A percentile compares a stretch with the other conserved stretches of the same genome.
Conservation (phyloP, 1,139 yeast genomes). For the Pichia sp. region DNA sequence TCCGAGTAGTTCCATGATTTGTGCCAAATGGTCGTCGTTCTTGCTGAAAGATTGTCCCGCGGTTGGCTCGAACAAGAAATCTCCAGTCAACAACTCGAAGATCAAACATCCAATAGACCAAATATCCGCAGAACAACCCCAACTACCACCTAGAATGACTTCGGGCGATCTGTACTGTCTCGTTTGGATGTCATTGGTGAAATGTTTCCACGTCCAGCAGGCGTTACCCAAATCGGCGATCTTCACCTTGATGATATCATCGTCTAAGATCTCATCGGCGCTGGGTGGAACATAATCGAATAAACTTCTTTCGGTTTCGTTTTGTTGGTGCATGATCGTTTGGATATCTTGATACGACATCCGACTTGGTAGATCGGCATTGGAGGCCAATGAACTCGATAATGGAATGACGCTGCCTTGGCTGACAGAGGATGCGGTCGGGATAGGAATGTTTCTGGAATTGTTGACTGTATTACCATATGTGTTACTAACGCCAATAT, state of each 20-base stretch:
- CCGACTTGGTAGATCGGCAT: constrained; percentile 15
- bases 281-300: constrained; percentile 32
- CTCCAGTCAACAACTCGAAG: constrained; percentile 82
- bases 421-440: constrained; percentile 15
- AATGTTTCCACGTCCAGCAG: constrained; percentile 69
- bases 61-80: constrained; percentile 80
- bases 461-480: neutral
- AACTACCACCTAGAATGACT: constrained; percentile 60
- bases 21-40: constrained; percentile 88
- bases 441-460: constrained; percentile 5
- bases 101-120: constrained; percentile 85
- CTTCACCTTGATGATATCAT: constrained; percentile 51
- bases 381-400: constrained; percentile 17
- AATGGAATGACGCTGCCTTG: constrained; percentile 2
- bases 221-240: constrained; percentile 89
- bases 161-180: constrained; percentile 87
- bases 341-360: constrained; percentile 29
- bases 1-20: constrained; percentile 73
- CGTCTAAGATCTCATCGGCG: constrained; percentile 35
- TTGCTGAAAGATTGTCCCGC: constrained; percentile 62
- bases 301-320: constrained; percentile 23
- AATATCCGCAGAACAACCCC: constrained; percentile 85
- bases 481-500: neutral
- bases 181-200: constrained; percentile 83
- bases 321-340: constrained; percentile 24